Evolutionary conservation across 2,329 filamentous ascomycete species (phyloP).

Genomic region (Keithomyces neogunnii): DNA sequence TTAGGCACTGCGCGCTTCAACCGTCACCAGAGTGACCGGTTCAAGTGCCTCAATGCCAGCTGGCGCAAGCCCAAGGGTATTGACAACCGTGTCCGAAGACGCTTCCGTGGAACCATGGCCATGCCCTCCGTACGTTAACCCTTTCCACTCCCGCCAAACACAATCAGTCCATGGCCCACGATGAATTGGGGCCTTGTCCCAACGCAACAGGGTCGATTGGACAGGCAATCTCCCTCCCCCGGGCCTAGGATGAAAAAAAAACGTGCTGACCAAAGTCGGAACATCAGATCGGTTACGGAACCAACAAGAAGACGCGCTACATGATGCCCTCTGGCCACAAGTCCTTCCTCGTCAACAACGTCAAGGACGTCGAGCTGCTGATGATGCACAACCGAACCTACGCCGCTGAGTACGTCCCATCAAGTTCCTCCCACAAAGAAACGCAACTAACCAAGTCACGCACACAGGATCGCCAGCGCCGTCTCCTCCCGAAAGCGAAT

Average conservation of each 20-base stretch:
- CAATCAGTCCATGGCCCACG: background rate
- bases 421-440: background rate
- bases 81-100: constrained; percentile 93
- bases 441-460: background rate
- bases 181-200: too few species aligned
- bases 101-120: constrained; percentile 89
- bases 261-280: constrained; percentile 2
- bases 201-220: background rate
- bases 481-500: constrained; percentile 98
- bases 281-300: constrained; percentile 87
- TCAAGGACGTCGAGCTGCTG: constrained; percentile 90
- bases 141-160: background rate
- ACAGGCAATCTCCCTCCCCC: background rate
- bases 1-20: constrained; percentile 88
- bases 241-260: background rate
- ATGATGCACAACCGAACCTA: constrained; percentile 99
- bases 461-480: constrained; percentile 84
- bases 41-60: constrained; percentile 80
- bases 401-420: constrained; percentile 84
- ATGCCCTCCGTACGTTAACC: constrained; percentile 88
- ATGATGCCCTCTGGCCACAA: constrained; percentile 99
- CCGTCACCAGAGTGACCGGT: constrained; percentile 96
- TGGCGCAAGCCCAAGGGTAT: constrained; percentile 99
- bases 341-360: constrained; percentile 98
- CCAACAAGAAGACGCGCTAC: constrained; percentile 99